phyloP scores from a whole-genome alignment of 208 protist species.

The Leishmania tarentolae region DNA sequence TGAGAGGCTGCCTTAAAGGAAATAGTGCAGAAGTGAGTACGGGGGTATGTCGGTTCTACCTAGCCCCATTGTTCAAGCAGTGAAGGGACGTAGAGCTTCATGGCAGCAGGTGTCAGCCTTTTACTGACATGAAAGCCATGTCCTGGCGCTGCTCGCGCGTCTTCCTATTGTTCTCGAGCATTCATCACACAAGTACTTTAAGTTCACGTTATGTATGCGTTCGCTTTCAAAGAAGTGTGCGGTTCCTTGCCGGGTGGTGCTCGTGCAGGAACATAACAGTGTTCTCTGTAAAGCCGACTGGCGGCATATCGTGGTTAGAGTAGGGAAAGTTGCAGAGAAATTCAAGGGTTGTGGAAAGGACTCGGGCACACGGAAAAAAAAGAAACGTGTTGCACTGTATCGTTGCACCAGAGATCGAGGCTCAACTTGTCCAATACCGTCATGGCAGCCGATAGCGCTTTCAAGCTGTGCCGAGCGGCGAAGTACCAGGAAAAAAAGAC shows the following conservation, averaged over 20 bases:
- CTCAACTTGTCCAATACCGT: background rate
- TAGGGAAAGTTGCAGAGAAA: background rate
- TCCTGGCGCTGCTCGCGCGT: background rate
- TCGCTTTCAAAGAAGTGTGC: background rate
- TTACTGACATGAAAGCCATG: background rate
- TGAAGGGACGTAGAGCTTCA: background rate
- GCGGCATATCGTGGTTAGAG: background rate
- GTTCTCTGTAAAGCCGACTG: background rate
- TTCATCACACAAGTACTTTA: background rate
- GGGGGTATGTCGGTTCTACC: background rate
- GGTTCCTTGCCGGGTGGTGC: background rate
- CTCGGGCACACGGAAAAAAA: background rate
- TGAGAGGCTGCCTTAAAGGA: background rate
- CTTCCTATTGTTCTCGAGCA: background rate
- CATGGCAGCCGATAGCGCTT: constrained; percentile 2
- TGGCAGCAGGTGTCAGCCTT: background rate
- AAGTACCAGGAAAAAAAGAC: constrained; percentile 8
- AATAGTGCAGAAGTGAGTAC: background rate
- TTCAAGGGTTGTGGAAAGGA: background rate
- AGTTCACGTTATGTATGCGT: background rate
- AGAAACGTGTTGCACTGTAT: background rate
- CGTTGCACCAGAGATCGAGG: background rate
- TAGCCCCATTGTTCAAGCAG: background rate
- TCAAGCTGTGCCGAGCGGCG: background rate
- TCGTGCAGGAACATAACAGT: too few relatives aligned